These are phyloP conservation scores for Mycena vitilis DNA, from an alignment of 768 basidiomycete genomes.

Conservation along the genomic window DNA sequence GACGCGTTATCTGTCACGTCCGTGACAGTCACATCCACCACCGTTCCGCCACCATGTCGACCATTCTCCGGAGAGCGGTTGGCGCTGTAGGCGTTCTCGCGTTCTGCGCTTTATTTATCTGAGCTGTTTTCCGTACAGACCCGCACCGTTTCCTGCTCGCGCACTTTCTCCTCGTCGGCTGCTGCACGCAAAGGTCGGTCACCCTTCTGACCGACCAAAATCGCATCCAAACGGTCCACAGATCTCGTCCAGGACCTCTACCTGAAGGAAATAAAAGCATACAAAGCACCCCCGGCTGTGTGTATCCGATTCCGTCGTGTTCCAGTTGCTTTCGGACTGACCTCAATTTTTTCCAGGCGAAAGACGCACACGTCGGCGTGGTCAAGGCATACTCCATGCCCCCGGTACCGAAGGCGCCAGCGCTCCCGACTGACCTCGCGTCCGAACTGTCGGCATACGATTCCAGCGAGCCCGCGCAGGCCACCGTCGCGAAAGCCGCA, in stretches of 20 bases:
- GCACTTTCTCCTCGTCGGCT: conserved; percentile 34
- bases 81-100: conserved; percentile 28
- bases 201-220: neutral
- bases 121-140: neutral
- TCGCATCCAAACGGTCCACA: conserved; percentile 11
- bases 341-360: conserved; percentile 63
- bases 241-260: conserved; percentile 37
- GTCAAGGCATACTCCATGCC: conserved; percentile 89
- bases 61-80: conserved; percentile 36
- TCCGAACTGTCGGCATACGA: conserved; percentile 90
- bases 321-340: conserved; percentile 7
- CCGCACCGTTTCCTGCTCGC: conserved; percentile 26
- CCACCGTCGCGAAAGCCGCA: conserved; percentile 48
- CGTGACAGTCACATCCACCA: neutral
- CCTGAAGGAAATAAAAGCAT: conserved; percentile 38
- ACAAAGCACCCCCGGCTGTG: conserved; percentile 29
- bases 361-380: conserved; percentile 88
- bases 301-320: neutral
- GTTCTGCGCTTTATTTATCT: neutral
- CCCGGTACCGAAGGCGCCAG: conserved; percentile 76
- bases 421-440: conserved; percentile 87
- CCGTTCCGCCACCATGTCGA: conserved; percentile 27
- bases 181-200: conserved; percentile 34
- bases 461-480: conserved; percentile 73
- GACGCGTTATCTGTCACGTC: conserved; percentile 2